Evolutionary conservation across 106 monocot species (phyloP).

Genomic region (Acorus calamus): DNA sequence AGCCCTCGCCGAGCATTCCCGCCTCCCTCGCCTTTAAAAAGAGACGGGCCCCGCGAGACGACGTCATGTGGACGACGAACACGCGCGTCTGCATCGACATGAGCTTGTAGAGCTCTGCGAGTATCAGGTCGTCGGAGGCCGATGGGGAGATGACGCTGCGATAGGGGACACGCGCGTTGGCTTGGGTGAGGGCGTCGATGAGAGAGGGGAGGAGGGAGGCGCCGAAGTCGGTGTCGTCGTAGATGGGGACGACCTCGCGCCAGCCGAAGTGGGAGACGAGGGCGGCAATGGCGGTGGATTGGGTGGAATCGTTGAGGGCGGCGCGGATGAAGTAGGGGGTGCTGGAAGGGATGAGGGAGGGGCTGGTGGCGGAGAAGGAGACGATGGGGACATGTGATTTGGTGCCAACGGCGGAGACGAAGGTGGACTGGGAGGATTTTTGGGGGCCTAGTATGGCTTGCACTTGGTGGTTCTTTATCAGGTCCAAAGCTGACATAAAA

Average conservation of each 20-base stretch:
- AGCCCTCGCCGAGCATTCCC: too few species aligned
- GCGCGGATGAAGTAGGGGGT: slow-evolving; percentile 40
- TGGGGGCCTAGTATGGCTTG: slow-evolving; percentile 26
- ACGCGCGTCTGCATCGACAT: slow-evolving; percentile 44
- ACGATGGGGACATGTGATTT: slow-evolving; percentile 13
- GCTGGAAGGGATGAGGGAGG: slow-evolving; percentile 4
- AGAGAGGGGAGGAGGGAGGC: slow-evolving; percentile 28
- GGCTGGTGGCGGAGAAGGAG: slow-evolving; percentile 26
- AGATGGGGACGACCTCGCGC: slow-evolving; percentile 36
- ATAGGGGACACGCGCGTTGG: slow-evolving; percentile 24
- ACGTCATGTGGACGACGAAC: slow-evolving; percentile 31
- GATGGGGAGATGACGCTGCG: slow-evolving; percentile 12
- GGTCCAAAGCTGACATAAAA: slow-evolving; percentile 30
- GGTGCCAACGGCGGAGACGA: slow-evolving; percentile 18
- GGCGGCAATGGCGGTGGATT: slow-evolving; percentile 26
- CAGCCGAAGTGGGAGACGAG: slow-evolving; percentile 26
- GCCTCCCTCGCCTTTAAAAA: too few species aligned
- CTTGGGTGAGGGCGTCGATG: slow-evolving; percentile 25
- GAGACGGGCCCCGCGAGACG: too few species aligned
- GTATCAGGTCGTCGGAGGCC: slow-evolving; percentile 22
- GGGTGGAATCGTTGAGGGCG: slow-evolving; percentile 20
- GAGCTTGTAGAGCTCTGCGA: slow-evolving; percentile 33
- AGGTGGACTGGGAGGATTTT: slow-evolving; percentile 15
- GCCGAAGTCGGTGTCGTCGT: slow-evolving; percentile 37
- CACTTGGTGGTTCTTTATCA: slow-evolving; percentile 10